Evolutionary conservation across 352 stramenopile species (phyloP).

Genomic region (Pythium chondricola): DNA sequence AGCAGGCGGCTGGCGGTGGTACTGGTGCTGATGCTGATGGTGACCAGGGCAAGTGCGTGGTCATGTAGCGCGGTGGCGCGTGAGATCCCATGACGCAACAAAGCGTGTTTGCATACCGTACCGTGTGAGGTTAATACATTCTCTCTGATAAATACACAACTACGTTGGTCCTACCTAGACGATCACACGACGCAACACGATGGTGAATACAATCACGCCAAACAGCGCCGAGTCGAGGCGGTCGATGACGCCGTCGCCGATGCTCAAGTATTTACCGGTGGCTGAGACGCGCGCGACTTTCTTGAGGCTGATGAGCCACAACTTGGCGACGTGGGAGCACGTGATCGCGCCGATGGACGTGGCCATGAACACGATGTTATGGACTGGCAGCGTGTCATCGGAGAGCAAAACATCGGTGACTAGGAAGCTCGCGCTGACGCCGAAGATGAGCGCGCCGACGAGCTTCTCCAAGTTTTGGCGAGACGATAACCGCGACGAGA

Average conservation of each 20-base stretch:
- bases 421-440: constrained; percentile 26
- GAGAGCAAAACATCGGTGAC: constrained; percentile 33
- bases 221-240: constrained; percentile 54
- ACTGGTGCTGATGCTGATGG: constrained; percentile 20
- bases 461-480: constrained; percentile 60
- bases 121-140: too few species aligned
- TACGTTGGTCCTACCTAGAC: too few species aligned
- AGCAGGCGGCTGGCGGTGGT: neutral
- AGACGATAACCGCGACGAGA: constrained; percentile 41
- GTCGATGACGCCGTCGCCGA: constrained; percentile 51
- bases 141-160: too few species aligned
- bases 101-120: too few species aligned
- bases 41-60: constrained; percentile 3
- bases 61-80: constrained; percentile 10
- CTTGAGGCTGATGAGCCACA: constrained; percentile 58
- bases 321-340: constrained; percentile 43
- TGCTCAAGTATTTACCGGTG: constrained; percentile 34
- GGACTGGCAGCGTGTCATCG: constrained; percentile 5
- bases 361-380: constrained; percentile 23
- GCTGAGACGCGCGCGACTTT: constrained; percentile 42
- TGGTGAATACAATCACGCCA: constrained; percentile 41
- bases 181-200: constrained; percentile 10
- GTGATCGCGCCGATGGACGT: constrained; percentile 32
- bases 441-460: constrained; percentile 33
- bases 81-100: too few species aligned